Evolutionary conservation across 257 asterid species (phyloP).

Genomic region (Salvia splendens): DNA sequence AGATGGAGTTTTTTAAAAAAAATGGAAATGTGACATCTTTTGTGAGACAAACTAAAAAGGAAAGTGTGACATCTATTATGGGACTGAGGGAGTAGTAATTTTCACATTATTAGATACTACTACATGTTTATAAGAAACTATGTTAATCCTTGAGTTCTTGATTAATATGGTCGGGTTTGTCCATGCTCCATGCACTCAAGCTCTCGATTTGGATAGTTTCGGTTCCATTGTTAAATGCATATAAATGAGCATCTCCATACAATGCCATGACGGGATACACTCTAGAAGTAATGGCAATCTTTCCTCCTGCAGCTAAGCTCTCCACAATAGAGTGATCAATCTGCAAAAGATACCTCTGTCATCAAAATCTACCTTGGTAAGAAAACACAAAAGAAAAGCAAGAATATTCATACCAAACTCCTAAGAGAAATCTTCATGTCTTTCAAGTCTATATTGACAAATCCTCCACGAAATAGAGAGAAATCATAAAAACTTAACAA

Average conservation of each 20-base stretch:
- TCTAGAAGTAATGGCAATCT: constrained; percentile 49
- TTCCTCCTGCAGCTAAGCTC: constrained; percentile 59
- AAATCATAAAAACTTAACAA: no score
- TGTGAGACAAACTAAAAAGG: no score
- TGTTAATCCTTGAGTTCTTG: constrained; percentile 14
- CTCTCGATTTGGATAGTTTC: constrained; percentile 41
- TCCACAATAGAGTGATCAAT: constrained; percentile 64
- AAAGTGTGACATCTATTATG: no score
- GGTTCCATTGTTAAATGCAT: constrained; percentile 51
- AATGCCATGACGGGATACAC: constrained; percentile 50
- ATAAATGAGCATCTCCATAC: constrained; percentile 43
- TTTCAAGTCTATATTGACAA: constrained; percentile 53
- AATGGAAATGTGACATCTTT: no score
- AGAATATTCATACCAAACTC: constrained; percentile 52
- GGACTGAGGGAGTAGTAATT: no score
- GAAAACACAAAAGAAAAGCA: no score
- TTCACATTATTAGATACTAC: no score
- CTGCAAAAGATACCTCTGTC: constrained; percentile 27
- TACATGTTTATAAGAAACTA: background rate
- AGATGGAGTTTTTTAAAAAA: no score
- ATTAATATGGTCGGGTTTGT: constrained; percentile 39
- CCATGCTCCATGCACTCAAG: constrained; percentile 56
- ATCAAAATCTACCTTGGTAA: background rate
- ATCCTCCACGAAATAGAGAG: no score
- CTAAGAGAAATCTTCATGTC: constrained; percentile 63